Percentiles rank a stretch among this genome's conserved stretches.
Conservation (phyloP, 768 basidiomycete genomes). For the Termitomyces sp. region DNA sequence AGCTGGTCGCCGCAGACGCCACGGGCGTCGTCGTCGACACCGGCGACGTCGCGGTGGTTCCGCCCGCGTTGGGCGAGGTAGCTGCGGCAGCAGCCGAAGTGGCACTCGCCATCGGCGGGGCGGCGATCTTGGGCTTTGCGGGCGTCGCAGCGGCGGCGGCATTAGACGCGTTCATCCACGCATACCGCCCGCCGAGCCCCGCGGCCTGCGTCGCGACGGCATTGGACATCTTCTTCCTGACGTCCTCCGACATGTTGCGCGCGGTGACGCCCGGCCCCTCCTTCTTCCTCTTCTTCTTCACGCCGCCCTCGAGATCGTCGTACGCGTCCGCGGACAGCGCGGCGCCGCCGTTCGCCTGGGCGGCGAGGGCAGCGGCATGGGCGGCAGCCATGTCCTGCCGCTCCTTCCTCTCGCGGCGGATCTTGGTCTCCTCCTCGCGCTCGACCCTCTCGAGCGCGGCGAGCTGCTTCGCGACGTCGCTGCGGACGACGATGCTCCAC, state of each 20-base stretch:
- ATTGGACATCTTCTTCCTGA: slow-evolving; percentile 88
- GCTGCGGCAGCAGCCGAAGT: slow-evolving; percentile 13
- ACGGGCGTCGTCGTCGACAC: slow-evolving; percentile 21
- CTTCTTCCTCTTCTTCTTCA: slow-evolving; percentile 79
- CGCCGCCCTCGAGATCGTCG: slow-evolving; percentile 46
- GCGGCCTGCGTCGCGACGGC: slow-evolving; percentile 85
- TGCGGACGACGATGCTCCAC: slow-evolving; percentile 78
- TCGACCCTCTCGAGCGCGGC: slow-evolving; percentile 71
- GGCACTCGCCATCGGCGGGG: background rate
- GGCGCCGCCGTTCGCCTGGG: slow-evolving; percentile 52
- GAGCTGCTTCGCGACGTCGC: slow-evolving; percentile 76
- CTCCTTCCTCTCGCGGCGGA: slow-evolving; percentile 75
- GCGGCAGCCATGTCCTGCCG: slow-evolving; percentile 68
- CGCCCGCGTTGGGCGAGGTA: slow-evolving; percentile 9
- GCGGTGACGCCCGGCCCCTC: slow-evolving; percentile 83
- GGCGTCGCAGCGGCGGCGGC: slow-evolving; percentile 34
- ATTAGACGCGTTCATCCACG: slow-evolving; percentile 80
- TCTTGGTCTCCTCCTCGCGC: slow-evolving; percentile 75
- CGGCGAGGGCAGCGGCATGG: slow-evolving; percentile 58
- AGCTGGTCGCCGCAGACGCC: slow-evolving; percentile 23
- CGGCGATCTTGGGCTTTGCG: slow-evolving; percentile 23
- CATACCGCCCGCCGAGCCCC: slow-evolving; percentile 77
- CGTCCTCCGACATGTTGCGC: slow-evolving; percentile 87
- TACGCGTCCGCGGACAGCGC: slow-evolving; percentile 22
- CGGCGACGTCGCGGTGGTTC: background rate